Base-by-base conservation (phyloP, 2,329 filamentous ascomycete species). In the Penicillium sp. region DNA sequence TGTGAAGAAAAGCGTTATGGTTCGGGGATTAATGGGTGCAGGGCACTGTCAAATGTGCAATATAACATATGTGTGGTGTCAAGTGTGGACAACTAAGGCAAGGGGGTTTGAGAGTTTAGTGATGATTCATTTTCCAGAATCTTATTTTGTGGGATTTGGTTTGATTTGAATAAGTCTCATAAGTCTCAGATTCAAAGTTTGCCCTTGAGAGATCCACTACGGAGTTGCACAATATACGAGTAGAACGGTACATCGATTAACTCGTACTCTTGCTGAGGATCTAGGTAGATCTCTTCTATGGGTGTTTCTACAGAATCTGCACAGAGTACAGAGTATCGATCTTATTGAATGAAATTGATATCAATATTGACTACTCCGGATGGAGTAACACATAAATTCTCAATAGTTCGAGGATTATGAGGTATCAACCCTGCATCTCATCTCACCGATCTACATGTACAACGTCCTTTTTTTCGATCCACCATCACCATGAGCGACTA, bases 1-100 rank as follows among this genome's bases (percentile, higher is more conserved):
- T 27, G 43, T 42, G 45, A 42, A 30, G 43, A 52, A 53, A 26
- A 49, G 45, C 45, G 45, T 53, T 53, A 36, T 35, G 16, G 13
- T 43, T 43, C 51, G 51, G 51, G 49, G 51, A 53, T 42, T 49
- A 53, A 42, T n/a, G 26, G 45, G 29, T 19, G 51, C 36, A 52
- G 40, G 18, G 5, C 30, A 43, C 14, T 14, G 3, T 14, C 39
- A 2, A 27, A 9, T 8, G 30, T 35, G 16, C 14, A 14, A 6
- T 11, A 18, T 23, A 16, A 10, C 23, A 13, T 26, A 11, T 26
- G 18, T 36, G 10, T 43, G 36, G 26, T 32, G 18, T 10, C 10
- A 30, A 19, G 13, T 14, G 39, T 44, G 30, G 16, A 19, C 40
- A 10, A 36, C 10, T n/a, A 34, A 41, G 38, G 45, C 26, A 48